A percentile compares a stretch with the other conserved stretches of the same genome.
These are phyloP conservation scores for Conringia planisiliqua DNA, from an alignment of 345 rosid genomes.

Conservation along the genomic window DNA sequence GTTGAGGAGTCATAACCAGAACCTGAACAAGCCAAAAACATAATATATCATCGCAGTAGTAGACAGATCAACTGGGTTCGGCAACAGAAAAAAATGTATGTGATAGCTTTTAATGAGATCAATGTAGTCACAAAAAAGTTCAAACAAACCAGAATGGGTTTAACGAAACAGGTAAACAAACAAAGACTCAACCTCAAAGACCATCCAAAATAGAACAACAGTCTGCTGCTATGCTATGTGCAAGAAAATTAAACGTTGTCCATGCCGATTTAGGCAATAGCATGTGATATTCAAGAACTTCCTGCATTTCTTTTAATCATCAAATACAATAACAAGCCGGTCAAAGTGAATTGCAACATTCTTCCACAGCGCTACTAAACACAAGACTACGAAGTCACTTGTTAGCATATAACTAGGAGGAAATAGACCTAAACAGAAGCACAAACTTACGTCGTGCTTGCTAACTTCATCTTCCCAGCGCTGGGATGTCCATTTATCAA, in stretches of 20 bases:
- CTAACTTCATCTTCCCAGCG: constrained; percentile 69
- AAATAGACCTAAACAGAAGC: background rate
- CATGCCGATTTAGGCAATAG: background rate
- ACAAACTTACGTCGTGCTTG: constrained; percentile 56
- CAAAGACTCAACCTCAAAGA: background rate
- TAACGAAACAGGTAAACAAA: background rate
- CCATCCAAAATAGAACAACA: background rate
- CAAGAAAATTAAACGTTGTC: background rate
- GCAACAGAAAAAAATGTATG: constrained; percentile 4
- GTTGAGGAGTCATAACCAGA: constrained; percentile 90
- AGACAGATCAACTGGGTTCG: background rate
- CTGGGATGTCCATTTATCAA: constrained; percentile 57
- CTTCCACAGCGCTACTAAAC: background rate
- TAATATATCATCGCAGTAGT: constrained; percentile 1
- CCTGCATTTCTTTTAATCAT: background rate
- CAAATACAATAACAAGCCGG: background rate
- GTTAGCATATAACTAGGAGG: background rate
- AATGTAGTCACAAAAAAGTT: background rate
- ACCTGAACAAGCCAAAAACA: constrained; percentile 45
- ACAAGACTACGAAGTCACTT: background rate
- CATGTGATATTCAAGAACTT: background rate
- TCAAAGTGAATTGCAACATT: background rate
- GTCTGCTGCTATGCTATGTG: background rate
- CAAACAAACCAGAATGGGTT: background rate
- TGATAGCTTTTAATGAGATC: background rate